Evolutionary conservation across 257 asterid genomes (phyloP), one percentile per base, ranked within the genome.

Genomic region (Misopates orontium): DNA sequence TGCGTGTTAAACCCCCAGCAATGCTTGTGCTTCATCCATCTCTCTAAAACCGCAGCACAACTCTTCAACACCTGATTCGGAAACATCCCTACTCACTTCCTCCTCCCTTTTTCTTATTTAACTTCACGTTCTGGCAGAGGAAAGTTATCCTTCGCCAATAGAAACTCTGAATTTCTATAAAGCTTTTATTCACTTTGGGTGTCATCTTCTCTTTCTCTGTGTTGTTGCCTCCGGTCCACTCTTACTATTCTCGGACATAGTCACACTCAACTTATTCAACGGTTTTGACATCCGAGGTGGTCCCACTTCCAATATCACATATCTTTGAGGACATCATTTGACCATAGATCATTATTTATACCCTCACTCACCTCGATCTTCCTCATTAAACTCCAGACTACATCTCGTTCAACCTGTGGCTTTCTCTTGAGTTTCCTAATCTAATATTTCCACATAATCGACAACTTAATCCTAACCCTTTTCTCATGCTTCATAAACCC

Each of bases 1-100:
- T 96, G 96, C 77, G 73, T 81, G 73, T 82, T 79, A 67, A 91
- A 91, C 71, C 88, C 98, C 98, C 98, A 91, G 25, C 82, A 91
- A 68, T 83, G 96, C 78, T 91, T 91, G 80, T 91, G 98, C 88
- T 88, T 91, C 89, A 86, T 84, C 82, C 88, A 73, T 70, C 85
- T 82, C 79, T 91, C 95, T 48, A 91, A 79, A 68, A 88, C 70
- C 10, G 69, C 60, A 23, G 57, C 75, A 68, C 98, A 88, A 54
- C 68, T 88, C 80, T 88, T 91, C 44, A 81, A 41, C 12, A 82
- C 73, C 59, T 82, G 85, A 68, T 59, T 83, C 4, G 97, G 76
- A 62, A 85, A 80, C 69, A 67, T 87, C 48, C 70, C 83, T 16
- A 55, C 49, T 80, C 95, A 67, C 66, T 70, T 42, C 70, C 86